phyloP scores from a whole-genome alignment of 768 basidiomycete species.

The Pleurotus platypus region DNA sequence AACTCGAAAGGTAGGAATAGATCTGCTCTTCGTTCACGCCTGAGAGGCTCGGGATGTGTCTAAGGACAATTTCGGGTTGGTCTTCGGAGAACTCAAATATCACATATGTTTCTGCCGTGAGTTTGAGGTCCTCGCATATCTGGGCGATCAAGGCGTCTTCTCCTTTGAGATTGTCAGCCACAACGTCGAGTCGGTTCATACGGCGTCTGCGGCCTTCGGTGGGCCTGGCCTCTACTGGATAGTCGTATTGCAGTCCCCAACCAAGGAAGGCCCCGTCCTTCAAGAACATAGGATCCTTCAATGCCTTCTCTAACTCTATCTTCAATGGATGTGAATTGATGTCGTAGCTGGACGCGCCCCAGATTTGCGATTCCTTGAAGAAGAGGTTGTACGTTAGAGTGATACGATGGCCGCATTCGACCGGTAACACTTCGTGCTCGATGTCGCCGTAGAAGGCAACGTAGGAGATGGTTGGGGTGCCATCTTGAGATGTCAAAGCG shows the following conservation, averaged over 20 bases:
- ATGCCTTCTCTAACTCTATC: constrained; percentile 19
- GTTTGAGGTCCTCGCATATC: background rate
- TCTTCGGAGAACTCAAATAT: background rate
- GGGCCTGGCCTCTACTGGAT: constrained; percentile 18
- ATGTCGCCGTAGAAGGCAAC: constrained; percentile 36
- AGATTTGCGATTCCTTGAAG: constrained; percentile 27
- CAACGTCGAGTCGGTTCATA: background rate
- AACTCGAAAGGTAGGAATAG: no score
- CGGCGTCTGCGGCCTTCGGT: no score
- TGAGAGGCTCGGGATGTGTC: background rate
- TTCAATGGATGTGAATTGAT: constrained; percentile 9
- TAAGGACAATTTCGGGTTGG: background rate
- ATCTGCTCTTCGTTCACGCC: no score
- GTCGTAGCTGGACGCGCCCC: constrained; percentile 38
- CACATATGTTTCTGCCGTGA: background rate
- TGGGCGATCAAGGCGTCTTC: constrained; percentile 1
- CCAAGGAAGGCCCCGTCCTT: constrained; percentile 29
- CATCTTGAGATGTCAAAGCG: constrained; percentile 33
- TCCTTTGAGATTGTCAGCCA: constrained; percentile 5
- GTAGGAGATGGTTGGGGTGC: constrained; percentile 57
- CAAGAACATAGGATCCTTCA: constrained; percentile 22
- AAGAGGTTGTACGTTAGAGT: constrained; percentile 41
- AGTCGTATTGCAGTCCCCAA: constrained; percentile 30
- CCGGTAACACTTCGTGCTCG: constrained; percentile 34
- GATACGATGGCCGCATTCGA: constrained; percentile 33